Base-by-base conservation (phyloP, 805 yeast species). In the Grigorovia yakushimaensis region DNA sequence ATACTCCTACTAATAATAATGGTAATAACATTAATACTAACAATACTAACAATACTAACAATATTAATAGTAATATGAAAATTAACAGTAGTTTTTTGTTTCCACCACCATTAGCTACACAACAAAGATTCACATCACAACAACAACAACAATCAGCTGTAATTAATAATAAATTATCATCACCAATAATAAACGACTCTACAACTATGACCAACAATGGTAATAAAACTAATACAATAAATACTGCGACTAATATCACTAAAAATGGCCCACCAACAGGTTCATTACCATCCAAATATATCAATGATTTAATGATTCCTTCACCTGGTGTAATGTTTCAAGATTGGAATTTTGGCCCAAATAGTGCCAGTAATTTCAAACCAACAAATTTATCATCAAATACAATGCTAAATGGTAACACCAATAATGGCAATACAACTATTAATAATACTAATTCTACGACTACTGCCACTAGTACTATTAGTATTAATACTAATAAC, bases 271-370 rank as follows among this genome's bases (percentile, higher is more conserved):
- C 65, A 17, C 45, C 48, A 19, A 57, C 60, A 4, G 65, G 64
- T 3, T 53, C 60, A 11, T 46, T 58, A 40, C 65, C 62, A 10
- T 62, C 67, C 1, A 63, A 64, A 42, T 65, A 61, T 48, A 64
- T 61, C 23, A 64, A 62, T 42, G 69, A 63, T 45, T 50, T 61
- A 37, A 57, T 61, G 54, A 60, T 59, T 22, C 60, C 62, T 11
- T 63, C 67, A 13, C 67, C 67, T 22, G 57, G 47, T 24, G 55
- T 56, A 4, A 58, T 62, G 65, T 63, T 63, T 44, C 66, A 59
- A 35, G 67, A 63, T 50, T 63, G 67, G 67, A 51, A 59, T 8
- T 42, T 58, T 36, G 53, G 51, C 4, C 52, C 52, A 3, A 47
- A 47, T 17, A 49, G 52, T 38, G 57, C 54, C 15, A 50, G 44